phyloP scores from a whole-genome alignment of 208 protist genomes.

The Sergeia podlipaevii region DNA sequence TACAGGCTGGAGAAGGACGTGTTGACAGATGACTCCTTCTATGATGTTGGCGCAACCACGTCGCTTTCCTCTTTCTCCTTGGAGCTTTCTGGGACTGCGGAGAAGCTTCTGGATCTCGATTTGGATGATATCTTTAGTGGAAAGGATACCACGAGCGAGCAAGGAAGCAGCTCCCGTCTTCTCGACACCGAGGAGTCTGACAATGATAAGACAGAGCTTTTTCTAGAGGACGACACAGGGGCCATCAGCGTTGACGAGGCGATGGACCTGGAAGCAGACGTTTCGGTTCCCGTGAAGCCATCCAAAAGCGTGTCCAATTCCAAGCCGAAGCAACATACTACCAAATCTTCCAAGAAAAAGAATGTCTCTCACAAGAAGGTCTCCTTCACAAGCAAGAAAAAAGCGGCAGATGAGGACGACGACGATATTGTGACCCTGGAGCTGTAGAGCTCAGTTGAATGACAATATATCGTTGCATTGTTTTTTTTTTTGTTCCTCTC shows the following conservation, averaged over 20 bases:
- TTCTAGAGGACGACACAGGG: background rate
- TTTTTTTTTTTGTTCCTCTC: slow-evolving; percentile 16
- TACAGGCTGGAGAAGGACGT: no score
- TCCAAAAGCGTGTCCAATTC: background rate
- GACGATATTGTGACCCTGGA: slow-evolving; percentile 8
- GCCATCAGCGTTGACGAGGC: background rate
- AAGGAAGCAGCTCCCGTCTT: no score
- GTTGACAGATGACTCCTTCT: no score
- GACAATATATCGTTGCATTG: background rate
- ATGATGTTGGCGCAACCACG: background rate
- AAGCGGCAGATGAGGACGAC: no score
- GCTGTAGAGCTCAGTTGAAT: slow-evolving; percentile 19
- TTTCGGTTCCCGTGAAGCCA: background rate
- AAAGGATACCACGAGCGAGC: no score
- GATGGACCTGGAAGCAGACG: background rate
- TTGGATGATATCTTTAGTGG: slow-evolving; percentile 79
- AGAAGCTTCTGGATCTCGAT: slow-evolving; percentile 48
- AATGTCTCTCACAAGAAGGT: no score
- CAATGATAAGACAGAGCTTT: no score
- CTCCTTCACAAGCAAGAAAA: no score
- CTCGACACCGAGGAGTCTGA: no score
- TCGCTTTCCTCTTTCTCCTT: background rate
- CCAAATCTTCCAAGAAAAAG: no score
- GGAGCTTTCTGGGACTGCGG: background rate
- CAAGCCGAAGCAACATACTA: no score